Base-by-base conservation (phyloP, 805 yeast species). In the Ogataea sp. region DNA sequence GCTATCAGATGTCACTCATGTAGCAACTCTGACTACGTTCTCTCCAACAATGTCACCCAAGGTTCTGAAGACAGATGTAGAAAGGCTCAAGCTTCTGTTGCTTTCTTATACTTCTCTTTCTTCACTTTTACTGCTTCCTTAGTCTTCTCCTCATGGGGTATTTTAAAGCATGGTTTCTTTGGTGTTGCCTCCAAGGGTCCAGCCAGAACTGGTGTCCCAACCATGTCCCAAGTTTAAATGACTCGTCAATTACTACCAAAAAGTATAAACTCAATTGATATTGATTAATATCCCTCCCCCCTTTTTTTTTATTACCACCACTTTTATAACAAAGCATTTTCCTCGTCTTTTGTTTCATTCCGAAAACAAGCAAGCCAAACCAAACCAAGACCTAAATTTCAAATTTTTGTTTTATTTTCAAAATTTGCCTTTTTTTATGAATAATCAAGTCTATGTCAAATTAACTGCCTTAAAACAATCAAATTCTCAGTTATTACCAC, bases 1-100 rank as follows among this genome's bases (percentile, higher is more conserved):
- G 94, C 80, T 55, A 79, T 84, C 58, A 78, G 89, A 65, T 73
- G 71, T 48, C 96, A 88, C 73, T 82, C 95, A 31, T 90, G 98
- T 73, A 43, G 69, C 51, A 83, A 87, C 78, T 49, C 68, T 45
- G 43, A 32, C 40, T 88, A 85, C 72, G 44, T 88, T 49, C 69
- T 77, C 51, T 36, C 52, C 48, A 90, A 90, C 75, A 62, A 62
- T 45, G 73, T 85, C 52, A 64, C 84, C 44, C 86, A 85, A 69
- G 94, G 95, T 50, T 71, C 80, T 32, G 55, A 68, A 18, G 84
- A 78, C 56, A 80, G 97, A 73, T 93, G 99, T 71, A 85, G 97
- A 74, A 81, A 86, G 70, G 88, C 95, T 41, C 97, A 93, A 74
- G 87, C 87, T 46, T 62, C 82, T 16, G 73, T 70, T 52, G 88